Conservation (phyloP, 2,329 filamentous ascomycete species). For the Blumeriella jaapii region DNA sequence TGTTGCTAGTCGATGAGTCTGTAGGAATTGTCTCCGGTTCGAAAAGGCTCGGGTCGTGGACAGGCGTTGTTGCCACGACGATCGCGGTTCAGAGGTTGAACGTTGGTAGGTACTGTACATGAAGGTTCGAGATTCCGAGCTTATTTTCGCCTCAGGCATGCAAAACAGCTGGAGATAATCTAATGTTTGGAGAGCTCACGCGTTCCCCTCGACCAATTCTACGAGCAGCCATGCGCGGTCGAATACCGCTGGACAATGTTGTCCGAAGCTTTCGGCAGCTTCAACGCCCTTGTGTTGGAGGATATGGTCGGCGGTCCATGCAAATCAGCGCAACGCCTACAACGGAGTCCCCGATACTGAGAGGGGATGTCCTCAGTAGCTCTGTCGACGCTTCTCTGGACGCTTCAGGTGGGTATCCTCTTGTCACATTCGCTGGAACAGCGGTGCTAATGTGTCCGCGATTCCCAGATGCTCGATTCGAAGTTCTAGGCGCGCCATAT, state of each 20-base stretch:
- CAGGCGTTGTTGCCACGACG: no score
- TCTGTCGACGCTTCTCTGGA: constrained; percentile 30
- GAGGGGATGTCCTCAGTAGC: constrained; percentile 44
- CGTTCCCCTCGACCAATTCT: constrained; percentile 6
- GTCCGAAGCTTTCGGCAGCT: constrained; percentile 21
- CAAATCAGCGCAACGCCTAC: constrained; percentile 52
- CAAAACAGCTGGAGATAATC: no score
- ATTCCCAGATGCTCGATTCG: constrained; percentile 74
- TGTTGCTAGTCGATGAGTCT: constrained; percentile 1
- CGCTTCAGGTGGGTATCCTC: constrained; percentile 17
- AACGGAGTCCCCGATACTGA: constrained; percentile 39
- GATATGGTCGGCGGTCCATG: constrained; percentile 39
- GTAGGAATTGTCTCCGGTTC: constrained; percentile 4
- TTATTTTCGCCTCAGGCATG: constrained; percentile 13
- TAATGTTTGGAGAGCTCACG: no score
- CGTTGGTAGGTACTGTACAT: neutral
- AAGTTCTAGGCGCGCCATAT: constrained; percentile 83
- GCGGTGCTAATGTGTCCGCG: constrained; percentile 3
- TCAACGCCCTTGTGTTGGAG: constrained; percentile 8
- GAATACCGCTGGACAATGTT: constrained; percentile 18
- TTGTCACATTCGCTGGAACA: neutral
- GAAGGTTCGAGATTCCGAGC: constrained; percentile 8
- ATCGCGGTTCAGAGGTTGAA: neutral
- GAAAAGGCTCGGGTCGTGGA: neutral
- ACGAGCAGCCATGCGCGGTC: constrained; percentile 24